Evolutionary conservation across 805 yeast genomes (phyloP).

Genomic region (Candida corydali): DNA sequence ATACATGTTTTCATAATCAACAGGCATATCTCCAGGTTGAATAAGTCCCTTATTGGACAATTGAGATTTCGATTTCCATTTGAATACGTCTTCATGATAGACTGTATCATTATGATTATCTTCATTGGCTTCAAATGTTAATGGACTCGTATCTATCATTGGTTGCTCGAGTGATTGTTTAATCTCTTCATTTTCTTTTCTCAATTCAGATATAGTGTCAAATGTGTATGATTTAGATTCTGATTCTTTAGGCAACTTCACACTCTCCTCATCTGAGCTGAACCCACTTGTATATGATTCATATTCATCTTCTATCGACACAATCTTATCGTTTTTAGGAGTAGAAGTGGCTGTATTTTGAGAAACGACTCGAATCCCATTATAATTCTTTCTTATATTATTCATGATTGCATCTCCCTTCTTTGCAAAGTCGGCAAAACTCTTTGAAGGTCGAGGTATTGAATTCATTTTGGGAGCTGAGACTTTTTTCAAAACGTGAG

Average conservation of each 20-base stretch:
- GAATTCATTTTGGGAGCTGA: background rate
- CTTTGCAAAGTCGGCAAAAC: slow-evolving; percentile 5
- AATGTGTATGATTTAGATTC: slow-evolving; percentile 21
- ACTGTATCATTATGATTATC: too few species aligned
- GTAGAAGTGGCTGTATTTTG: slow-evolving; percentile 36
- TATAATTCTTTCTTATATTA: slow-evolving; percentile 2
- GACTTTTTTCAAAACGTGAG: background rate
- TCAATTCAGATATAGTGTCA: slow-evolving; percentile 18
- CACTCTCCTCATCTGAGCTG: slow-evolving; percentile 12
- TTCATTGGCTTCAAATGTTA: slow-evolving; percentile 18
- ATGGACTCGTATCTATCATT: background rate
- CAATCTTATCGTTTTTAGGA: slow-evolving; percentile 26
- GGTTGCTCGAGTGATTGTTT: background rate
- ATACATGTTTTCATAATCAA: slow-evolving; percentile 31
- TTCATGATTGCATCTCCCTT: slow-evolving; percentile 2
- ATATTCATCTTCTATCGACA: slow-evolving; percentile 17
- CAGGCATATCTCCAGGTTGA: slow-evolving; percentile 33
- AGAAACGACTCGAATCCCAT: slow-evolving; percentile 5
- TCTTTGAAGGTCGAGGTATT: slow-evolving; percentile 1
- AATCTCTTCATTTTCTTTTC: slow-evolving; percentile 2
- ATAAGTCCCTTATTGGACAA: slow-evolving; percentile 29
- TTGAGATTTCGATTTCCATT: slow-evolving; percentile 38
- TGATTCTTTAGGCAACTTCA: background rate
- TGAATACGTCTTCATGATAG: slow-evolving; percentile 20
- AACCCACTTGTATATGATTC: slow-evolving; percentile 32